These are phyloP conservation scores for Quercus wislizeni DNA, from an alignment of 306 rosid species.

Conservation along the genomic window DNA sequence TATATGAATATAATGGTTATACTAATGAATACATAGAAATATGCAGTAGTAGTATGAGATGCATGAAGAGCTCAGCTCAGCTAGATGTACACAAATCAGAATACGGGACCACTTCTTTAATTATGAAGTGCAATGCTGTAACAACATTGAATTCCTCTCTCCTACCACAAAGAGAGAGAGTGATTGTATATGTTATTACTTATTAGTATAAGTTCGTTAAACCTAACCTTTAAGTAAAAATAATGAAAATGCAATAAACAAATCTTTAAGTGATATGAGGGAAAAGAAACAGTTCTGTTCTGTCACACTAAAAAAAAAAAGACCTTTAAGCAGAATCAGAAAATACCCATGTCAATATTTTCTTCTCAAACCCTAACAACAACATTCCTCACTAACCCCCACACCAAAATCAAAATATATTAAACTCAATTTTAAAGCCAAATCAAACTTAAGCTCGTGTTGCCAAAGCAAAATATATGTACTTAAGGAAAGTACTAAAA, in stretches of 20 bases:
- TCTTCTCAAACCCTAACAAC: constrained; percentile 46
- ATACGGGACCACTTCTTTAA: neutral
- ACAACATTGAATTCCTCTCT: neutral
- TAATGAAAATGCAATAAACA: neutral
- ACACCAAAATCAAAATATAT: constrained; percentile 32
- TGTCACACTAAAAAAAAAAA: constrained; percentile 15
- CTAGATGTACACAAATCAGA: too few relatives aligned
- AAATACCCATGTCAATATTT: constrained; percentile 15
- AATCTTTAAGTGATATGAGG: neutral
- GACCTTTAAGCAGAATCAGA: neutral
- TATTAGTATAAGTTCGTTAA: constrained; percentile 18
- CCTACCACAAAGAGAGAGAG: neutral
- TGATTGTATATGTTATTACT: neutral
- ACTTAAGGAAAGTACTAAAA: constrained; percentile 19
- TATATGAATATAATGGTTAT: neutral
- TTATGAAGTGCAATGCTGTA: neutral
- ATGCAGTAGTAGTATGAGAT: neutral
- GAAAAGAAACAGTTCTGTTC: neutral
- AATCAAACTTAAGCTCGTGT: constrained; percentile 41
- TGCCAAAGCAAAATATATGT: constrained; percentile 39
- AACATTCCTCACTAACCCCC: constrained; percentile 13
- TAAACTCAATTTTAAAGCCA: constrained; percentile 37
- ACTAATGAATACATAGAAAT: neutral
- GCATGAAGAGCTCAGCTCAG: neutral
- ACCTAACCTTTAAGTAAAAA: constrained; percentile 21